Evolutionary conservation across 1,284 basidiomycete species (phyloP), one percentile per base, ranked within the genome.

Genomic region (Austroboletus novae-zelandiae): DNA sequence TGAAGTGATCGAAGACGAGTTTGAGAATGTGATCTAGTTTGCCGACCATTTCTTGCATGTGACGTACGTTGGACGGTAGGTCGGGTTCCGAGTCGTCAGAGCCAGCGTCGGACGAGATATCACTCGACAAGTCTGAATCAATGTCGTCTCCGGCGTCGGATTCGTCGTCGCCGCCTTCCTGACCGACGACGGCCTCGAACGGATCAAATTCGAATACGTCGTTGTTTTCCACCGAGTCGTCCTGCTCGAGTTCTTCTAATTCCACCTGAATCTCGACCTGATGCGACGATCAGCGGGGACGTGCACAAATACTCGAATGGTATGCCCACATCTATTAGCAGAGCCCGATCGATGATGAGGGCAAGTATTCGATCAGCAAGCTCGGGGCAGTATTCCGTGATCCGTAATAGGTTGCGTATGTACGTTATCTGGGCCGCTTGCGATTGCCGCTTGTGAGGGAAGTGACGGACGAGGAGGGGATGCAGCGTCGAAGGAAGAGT

Each of bases 201-300:
- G 91, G 89, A 69, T 97, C 92, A 18, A 89, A 65, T 42, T 87
- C 84, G 56, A 89, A 86, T 13, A 89, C 51, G 18, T 86, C 89
- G 2, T 78, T 77, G 13, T 84, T 61, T 39, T 84, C 82, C 23
- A 81, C 71, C 2, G 70, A 71, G 13, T 76, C 76, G 4, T 80
- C 77, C 9, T 86, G 86, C 63, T 97, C 95, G 17, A 96, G 74
- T 59, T 98, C 94, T 66, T 98, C 96, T 3, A 96, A 68, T 62
- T 96, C 94, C 18, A 95, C 89, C 69, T 98, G 96, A 45, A 99
- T 97, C 71, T 99, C 96, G 41, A 98, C 91, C 91, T 94, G 59
- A 30, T 18, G 30, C 18, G 13, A 48, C 11, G 23, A n/a, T 44
- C 43, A 59, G 53, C 8, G 31, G 10, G n/a, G 39, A 30, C 4